A percentile compares a stretch with the other conserved stretches of the same genome.
Evolutionary conservation across 139 green algal genomes (phyloP).

Genomic region (Chlamydomonas eustigma): DNA sequence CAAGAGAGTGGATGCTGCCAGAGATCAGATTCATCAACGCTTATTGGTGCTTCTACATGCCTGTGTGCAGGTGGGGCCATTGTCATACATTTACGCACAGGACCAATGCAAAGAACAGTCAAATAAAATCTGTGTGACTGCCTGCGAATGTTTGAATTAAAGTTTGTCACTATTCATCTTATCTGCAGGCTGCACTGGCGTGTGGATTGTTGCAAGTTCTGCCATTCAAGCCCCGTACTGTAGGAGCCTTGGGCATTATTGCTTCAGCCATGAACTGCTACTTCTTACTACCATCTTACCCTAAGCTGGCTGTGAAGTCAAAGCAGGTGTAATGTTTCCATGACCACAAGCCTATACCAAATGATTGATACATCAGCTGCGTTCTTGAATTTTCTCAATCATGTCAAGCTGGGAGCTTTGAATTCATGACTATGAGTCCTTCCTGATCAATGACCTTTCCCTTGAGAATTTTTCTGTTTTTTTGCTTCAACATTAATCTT

Average conservation of each 20-base stretch:
- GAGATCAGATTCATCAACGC: constrained; percentile 53
- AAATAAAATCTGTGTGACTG: neutral
- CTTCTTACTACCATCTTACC: constrained; percentile 64
- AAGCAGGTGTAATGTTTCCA: no score
- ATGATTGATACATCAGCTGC: no score
- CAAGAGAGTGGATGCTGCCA: constrained; percentile 49
- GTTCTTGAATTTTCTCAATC: no score
- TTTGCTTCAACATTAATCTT: no score
- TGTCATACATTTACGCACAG: neutral
- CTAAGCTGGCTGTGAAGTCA: constrained; percentile 20
- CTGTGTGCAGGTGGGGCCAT: constrained; percentile 55
- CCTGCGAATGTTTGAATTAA: no score
- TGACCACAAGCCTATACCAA: no score
- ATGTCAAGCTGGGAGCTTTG: no score
- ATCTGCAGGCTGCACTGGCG: constrained; percentile 69
- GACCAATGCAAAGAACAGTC: no score
- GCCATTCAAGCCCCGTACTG: constrained; percentile 72
- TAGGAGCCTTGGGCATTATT: constrained; percentile 70
- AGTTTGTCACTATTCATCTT: no score
- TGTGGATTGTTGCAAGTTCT: constrained; percentile 60
- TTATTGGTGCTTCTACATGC: constrained; percentile 68
- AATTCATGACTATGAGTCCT: no score
- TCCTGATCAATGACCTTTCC: no score
- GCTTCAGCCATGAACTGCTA: constrained; percentile 88
- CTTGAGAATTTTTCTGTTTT: no score